Percentiles rank a stretch among this genome's conserved stretches.
phyloP scores from a whole-genome alignment of 768 basidiomycete species.

The Clavulina sp. region DNA sequence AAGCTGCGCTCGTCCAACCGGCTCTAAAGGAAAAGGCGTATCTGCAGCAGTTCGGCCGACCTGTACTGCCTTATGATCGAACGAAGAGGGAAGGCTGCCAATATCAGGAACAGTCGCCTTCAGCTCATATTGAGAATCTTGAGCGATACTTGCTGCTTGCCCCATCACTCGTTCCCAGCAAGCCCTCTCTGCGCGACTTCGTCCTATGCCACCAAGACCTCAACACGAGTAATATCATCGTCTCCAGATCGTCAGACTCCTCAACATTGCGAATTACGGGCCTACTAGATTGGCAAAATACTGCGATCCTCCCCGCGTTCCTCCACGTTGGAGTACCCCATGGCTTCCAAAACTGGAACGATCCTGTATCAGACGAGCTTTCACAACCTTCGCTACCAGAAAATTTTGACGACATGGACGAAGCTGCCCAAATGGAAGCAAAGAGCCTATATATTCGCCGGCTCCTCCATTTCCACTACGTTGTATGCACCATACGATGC shows the following conservation, averaged over 20 bases:
- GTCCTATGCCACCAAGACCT: constrained; percentile 30
- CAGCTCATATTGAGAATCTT: constrained; percentile 32
- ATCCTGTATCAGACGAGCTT: constrained; percentile 24
- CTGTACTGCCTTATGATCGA: constrained; percentile 27
- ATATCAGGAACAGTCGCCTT: constrained; percentile 27
- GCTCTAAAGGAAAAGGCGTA: constrained; percentile 34
- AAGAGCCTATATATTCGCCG: constrained; percentile 27
- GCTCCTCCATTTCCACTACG: constrained; percentile 34
- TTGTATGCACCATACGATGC: constrained; percentile 26
- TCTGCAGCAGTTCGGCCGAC: constrained; percentile 31
- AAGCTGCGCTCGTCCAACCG: constrained; percentile 26
- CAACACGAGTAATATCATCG: constrained; percentile 31
- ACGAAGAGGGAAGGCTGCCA: constrained; percentile 28
- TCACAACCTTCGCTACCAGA: constrained; percentile 27
- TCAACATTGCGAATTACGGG: constrained; percentile 21
- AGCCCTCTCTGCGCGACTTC: constrained; percentile 26
- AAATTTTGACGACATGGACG: constrained; percentile 25
- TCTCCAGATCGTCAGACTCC: constrained; percentile 30
- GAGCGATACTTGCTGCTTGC: constrained; percentile 30
- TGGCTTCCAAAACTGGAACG: constrained; percentile 31
- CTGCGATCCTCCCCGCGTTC: constrained; percentile 34
- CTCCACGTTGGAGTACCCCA: constrained; percentile 31
- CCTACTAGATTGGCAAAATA: constrained; percentile 39
- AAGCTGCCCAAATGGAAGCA: constrained; percentile 21
- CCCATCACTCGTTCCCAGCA: constrained; percentile 28